phyloP scores from a whole-genome alignment of 768 basidiomycete genomes.

The Russula lepida region DNA sequence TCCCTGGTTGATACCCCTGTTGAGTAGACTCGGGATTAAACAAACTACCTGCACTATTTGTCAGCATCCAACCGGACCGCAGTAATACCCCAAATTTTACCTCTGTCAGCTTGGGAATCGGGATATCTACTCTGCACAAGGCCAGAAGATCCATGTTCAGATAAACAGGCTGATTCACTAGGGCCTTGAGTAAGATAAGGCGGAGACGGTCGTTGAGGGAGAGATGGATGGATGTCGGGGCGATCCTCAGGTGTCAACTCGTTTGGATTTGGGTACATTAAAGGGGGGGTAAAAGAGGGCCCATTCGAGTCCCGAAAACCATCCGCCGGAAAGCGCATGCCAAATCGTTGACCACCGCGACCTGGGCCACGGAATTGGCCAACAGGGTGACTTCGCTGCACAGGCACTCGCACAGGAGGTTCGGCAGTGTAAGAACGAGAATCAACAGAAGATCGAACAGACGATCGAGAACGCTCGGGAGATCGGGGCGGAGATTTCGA shows the following conservation, averaged over 20 bases:
- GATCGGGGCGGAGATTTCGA: slow-evolving; percentile 26
- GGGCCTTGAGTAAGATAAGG: not conserved
- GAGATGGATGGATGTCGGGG: slow-evolving; percentile 10
- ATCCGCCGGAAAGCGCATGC: slow-evolving; percentile 5
- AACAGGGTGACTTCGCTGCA: slow-evolving; percentile 16
- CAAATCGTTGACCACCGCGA: not conserved
- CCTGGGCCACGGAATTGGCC: slow-evolving; percentile 7
- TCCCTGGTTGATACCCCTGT: slow-evolving; percentile 1
- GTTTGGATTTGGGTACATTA: slow-evolving; percentile 3
- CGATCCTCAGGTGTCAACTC: slow-evolving; percentile 12
- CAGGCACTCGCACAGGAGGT: slow-evolving; percentile 3
- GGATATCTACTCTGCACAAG: slow-evolving; percentile 1
- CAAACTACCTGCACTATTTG: not conserved
- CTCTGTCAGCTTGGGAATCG: slow-evolving; percentile 4
- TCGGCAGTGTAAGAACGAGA: slow-evolving; percentile 31
- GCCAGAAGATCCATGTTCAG: slow-evolving; percentile 9
- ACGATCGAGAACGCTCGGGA: slow-evolving; percentile 30
- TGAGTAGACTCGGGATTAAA: not conserved
- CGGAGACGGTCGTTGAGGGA: slow-evolving; percentile 15
- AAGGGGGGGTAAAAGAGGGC: not conserved
- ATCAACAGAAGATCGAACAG: slow-evolving; percentile 50
- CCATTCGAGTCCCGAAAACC: not conserved
- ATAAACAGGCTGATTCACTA: slow-evolving; percentile 1
- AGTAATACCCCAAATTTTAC: not conserved
- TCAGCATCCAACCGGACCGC: not conserved